These are phyloP conservation scores for Agapanthus africanus DNA, from an alignment of 106 monocot genomes.

Conservation along the genomic window DNA sequence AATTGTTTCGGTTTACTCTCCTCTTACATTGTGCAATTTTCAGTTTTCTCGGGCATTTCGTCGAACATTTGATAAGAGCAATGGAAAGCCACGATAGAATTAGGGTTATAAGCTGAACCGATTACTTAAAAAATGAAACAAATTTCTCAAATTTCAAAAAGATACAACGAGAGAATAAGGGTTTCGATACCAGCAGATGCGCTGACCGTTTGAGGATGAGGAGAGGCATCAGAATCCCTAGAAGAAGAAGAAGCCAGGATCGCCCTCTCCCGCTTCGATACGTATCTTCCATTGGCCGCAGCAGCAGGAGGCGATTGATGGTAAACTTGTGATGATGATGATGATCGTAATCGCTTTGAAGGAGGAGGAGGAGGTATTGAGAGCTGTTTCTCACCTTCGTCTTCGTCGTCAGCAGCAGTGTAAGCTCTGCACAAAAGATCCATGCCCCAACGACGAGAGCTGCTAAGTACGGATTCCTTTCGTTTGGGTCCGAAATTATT, in stretches of 20 bases:
- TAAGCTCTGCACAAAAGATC: slow-evolving; percentile 62
- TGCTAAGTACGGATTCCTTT: too few relatives aligned
- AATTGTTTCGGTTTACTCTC: too few relatives aligned
- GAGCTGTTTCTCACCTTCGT: slow-evolving; percentile 14
- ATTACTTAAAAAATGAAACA: too few relatives aligned
- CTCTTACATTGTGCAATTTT: too few relatives aligned
- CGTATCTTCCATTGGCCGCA: slow-evolving; percentile 35
- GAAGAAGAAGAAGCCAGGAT: slow-evolving; percentile 19
- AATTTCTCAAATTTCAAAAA: too few relatives aligned
- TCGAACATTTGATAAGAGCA: too few relatives aligned
- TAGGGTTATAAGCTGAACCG: too few relatives aligned
- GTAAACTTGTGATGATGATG: not conserved
- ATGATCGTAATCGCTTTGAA: slow-evolving; percentile 31
- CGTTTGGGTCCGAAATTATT: too few relatives aligned
- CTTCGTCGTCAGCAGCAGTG: slow-evolving; percentile 30
- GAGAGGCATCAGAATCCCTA: not conserved
- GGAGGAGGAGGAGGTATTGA: not conserved
- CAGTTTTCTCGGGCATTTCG: too few relatives aligned
- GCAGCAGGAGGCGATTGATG: not conserved
- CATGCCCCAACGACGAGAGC: slow-evolving; percentile 26
- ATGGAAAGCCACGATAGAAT: too few relatives aligned
- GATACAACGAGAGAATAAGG: too few relatives aligned
- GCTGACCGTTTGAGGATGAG: slow-evolving; percentile 8
- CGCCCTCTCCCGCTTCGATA: slow-evolving; percentile 80
- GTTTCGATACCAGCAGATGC: slow-evolving; percentile 59